Evolutionary conservation across 306 rosid species (phyloP).

Genomic region (Abrus pulchellus): DNA sequence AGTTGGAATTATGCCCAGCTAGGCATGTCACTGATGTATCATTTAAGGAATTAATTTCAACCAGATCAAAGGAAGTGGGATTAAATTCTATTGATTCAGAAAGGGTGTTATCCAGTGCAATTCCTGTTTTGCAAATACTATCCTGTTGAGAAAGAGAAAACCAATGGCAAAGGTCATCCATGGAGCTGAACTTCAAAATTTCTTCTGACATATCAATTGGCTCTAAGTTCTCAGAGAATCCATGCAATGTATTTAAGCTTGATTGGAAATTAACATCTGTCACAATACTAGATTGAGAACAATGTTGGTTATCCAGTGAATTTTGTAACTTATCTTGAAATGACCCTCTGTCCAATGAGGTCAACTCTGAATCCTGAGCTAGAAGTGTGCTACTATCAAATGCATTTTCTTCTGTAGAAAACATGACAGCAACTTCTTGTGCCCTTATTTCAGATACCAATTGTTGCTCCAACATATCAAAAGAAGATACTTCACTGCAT

Average conservation of each 20-base stretch:
- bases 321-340: slow-evolving; percentile 49
- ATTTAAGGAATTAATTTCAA: slow-evolving; percentile 43
- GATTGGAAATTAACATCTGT: slow-evolving; percentile 43
- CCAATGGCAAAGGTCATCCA: slow-evolving; percentile 78
- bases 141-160: slow-evolving; percentile 60
- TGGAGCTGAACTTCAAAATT: slow-evolving; percentile 51
- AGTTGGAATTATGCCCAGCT: slow-evolving; percentile 46
- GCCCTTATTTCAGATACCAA: slow-evolving; percentile 46
- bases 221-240: slow-evolving; percentile 51
- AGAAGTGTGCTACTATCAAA: slow-evolving; percentile 43
- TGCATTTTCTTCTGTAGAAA: slow-evolving; percentile 39
- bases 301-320: slow-evolving; percentile 45
- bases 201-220: slow-evolving; percentile 53
- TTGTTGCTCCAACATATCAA: slow-evolving; percentile 57
- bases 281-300: slow-evolving; percentile 42
- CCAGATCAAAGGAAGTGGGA: slow-evolving; percentile 50
- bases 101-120: slow-evolving; percentile 51
- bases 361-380: slow-evolving; percentile 44
- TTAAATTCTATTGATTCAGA: slow-evolving; percentile 55
- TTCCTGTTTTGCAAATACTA: slow-evolving; percentile 44
- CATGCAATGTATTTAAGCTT: slow-evolving; percentile 42
- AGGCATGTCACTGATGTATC: slow-evolving; percentile 44
- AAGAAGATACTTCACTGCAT: slow-evolving; percentile 56
- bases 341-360: slow-evolving; percentile 45
- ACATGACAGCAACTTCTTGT: slow-evolving; percentile 50